These are phyloP conservation scores for Gaultheria prostrata DNA, from an alignment of 148 eudicot species.

Conservation along the genomic window DNA sequence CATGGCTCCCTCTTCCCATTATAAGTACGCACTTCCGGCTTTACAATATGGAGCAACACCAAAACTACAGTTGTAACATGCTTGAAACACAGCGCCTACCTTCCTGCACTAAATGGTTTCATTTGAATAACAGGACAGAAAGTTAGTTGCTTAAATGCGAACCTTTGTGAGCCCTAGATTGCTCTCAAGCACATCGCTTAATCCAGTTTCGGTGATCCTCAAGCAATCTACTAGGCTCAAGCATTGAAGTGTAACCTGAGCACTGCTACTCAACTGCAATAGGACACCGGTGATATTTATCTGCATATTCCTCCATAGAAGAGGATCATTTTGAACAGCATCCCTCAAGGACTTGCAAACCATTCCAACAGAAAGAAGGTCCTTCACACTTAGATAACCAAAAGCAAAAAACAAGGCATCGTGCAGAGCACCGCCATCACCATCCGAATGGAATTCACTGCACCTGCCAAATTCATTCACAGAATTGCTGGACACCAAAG, in stretches of 20 bases:
- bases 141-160: background rate
- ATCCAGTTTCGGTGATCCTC: constrained; percentile 28
- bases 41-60: no score
- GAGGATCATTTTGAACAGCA: constrained; percentile 35
- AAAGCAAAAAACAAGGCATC: constrained; percentile 33
- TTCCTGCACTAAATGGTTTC: background rate
- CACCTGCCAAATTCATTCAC: background rate
- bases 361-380: constrained; percentile 44
- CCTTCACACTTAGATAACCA: constrained; percentile 35
- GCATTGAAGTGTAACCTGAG: constrained; percentile 38
- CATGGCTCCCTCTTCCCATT: no score
- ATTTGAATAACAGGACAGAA: background rate
- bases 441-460: background rate
- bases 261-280: constrained; percentile 32
- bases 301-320: constrained; percentile 35
- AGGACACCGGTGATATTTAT: constrained; percentile 36
- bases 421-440: constrained; percentile 28
- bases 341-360: constrained; percentile 40
- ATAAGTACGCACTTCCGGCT: no score
- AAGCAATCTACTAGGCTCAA: no score
- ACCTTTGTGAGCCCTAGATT: constrained; percentile 46
- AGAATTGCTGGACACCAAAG: background rate
- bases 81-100: background rate
- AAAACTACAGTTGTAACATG: background rate
- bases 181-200: constrained; percentile 29